A percentile compares a stretch with the other conserved stretches of the same genome.
Evolutionary conservation across 208 protist species (phyloP).

Genomic region (Crithidia brevicula): DNA sequence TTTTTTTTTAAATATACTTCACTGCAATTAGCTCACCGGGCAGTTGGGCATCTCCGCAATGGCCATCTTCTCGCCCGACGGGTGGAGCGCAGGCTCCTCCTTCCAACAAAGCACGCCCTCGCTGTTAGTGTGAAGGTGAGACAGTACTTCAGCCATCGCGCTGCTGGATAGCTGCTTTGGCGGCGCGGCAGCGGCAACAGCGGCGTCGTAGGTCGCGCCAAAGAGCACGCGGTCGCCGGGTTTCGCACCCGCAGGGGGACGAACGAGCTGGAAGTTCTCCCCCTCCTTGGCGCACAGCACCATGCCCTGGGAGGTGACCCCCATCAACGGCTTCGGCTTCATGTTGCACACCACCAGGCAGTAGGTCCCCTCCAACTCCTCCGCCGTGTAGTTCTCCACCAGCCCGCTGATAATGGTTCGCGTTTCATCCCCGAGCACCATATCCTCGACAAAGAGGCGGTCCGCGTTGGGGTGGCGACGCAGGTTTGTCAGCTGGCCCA

Average conservation of each 20-base stretch:
- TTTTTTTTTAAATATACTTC: no score
- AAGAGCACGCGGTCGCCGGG: conserved; percentile 78
- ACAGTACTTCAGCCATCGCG: conserved; percentile 68
- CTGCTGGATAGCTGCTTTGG: conserved; percentile 45
- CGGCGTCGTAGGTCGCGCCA: conserved; percentile 35
- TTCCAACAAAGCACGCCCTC: conserved; percentile 72
- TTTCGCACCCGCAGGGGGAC: conserved; percentile 58
- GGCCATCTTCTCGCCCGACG: conserved; percentile 25
- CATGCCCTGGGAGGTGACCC: conserved; percentile 93
- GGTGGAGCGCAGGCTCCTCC: conserved; percentile 43
- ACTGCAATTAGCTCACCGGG: conserved; percentile 20
- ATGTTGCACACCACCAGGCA: conserved; percentile 94
- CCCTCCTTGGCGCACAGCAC: conserved; percentile 88
- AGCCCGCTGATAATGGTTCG: conserved; percentile 93
- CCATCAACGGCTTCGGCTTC: conserved; percentile 91
- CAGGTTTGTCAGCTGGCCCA: conserved; percentile 86
- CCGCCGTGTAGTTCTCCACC: conserved; percentile 73
- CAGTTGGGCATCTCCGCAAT: conserved; percentile 30
- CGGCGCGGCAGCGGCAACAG: conserved; percentile 9
- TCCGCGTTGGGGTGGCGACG: conserved; percentile 86
- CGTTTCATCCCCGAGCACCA: conserved; percentile 89
- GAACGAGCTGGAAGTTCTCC: conserved; percentile 55
- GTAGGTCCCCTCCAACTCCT: conserved; percentile 75
- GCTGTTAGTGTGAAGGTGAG: conserved; percentile 59
- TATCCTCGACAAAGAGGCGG: conserved; percentile 91